Conservation (phyloP, 805 yeast genomes). For the Candida ovalis region DNA sequence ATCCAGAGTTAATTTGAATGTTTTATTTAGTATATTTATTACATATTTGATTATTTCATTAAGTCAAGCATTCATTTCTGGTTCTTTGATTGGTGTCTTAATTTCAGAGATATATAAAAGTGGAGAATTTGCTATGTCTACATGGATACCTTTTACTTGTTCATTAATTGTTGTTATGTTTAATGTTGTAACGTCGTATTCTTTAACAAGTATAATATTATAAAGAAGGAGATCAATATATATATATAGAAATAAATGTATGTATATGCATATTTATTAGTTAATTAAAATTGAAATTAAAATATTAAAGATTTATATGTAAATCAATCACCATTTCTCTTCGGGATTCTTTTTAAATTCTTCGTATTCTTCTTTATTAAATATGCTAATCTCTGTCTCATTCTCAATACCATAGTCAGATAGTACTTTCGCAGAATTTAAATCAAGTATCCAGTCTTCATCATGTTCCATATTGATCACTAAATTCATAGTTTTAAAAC, state of each 20-base stretch:
- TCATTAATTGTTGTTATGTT: constrained; percentile 65
- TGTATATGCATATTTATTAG: background rate
- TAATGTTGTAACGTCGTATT: constrained; percentile 63
- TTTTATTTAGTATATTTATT: constrained; percentile 40
- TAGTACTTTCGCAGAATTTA: constrained; percentile 35
- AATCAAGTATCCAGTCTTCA: constrained; percentile 64
- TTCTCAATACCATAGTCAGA: constrained; percentile 61
- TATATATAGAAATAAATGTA: background rate
- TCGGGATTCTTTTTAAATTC: constrained; percentile 77
- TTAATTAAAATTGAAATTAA: background rate
- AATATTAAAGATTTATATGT: background rate
- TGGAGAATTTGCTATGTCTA: constrained; percentile 82
- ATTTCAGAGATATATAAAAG: constrained; percentile 72
- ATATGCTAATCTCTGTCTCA: constrained; percentile 90
- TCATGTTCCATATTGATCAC: constrained; percentile 87
- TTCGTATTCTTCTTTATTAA: constrained; percentile 61
- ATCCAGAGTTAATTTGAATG: constrained; percentile 7
- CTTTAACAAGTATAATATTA: constrained; percentile 45
- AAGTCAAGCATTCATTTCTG: constrained; percentile 63
- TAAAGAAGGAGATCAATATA: constrained; percentile 12
- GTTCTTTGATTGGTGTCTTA: constrained; percentile 74
- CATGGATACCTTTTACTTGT: constrained; percentile 93
- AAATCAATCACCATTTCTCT: constrained; percentile 68
- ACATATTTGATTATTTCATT: constrained; percentile 53
- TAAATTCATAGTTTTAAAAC: constrained; percentile 87